Evolutionary conservation across 768 basidiomycete species (phyloP).

Genomic region (Mycena crocata): DNA sequence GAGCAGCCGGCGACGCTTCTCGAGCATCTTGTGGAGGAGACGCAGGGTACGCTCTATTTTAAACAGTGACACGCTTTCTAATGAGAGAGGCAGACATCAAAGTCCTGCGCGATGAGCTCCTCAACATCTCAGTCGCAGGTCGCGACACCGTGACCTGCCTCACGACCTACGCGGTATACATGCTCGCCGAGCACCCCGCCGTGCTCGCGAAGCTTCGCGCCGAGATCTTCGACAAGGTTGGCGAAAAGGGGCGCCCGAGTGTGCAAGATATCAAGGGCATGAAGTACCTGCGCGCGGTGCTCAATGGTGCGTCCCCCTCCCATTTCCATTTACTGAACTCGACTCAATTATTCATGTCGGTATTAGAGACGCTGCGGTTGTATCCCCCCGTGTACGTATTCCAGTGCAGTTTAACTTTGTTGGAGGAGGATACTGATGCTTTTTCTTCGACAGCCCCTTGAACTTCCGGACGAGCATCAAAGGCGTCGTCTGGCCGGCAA

Average conservation of each 20-base stretch:
- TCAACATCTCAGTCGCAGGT: slow-evolving; percentile 70
- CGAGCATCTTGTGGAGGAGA: slow-evolving; percentile 62
- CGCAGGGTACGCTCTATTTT: slow-evolving; percentile 52
- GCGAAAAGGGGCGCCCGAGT: slow-evolving; percentile 55
- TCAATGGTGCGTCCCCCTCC: no score
- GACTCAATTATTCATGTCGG: no score
- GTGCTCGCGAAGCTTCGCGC: slow-evolving; percentile 51
- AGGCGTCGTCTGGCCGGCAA: not conserved
- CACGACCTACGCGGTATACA: slow-evolving; percentile 14
- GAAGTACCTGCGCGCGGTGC: slow-evolving; percentile 64
- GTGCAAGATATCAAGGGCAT: slow-evolving; percentile 68
- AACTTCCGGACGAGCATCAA: not conserved
- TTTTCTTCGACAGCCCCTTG: not conserved
- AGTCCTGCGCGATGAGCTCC: slow-evolving; percentile 59
- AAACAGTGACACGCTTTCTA: no score
- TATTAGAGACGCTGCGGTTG: slow-evolving; percentile 64
- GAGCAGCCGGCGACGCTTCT: slow-evolving; percentile 58
- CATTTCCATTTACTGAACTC: no score
- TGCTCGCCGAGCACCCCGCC: slow-evolving; percentile 16
- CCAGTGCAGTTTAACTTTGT: not conserved
- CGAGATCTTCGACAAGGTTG: slow-evolving; percentile 61
- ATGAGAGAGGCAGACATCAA: slow-evolving; percentile 42
- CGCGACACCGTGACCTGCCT: slow-evolving; percentile 60
- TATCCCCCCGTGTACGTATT: slow-evolving; percentile 61
- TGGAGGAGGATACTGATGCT: not conserved